Percentiles rank a stretch among this genome's conserved stretches.
Conservation (phyloP, 2,329 filamentous ascomycete species). For the Trichoderma harzianum region DNA sequence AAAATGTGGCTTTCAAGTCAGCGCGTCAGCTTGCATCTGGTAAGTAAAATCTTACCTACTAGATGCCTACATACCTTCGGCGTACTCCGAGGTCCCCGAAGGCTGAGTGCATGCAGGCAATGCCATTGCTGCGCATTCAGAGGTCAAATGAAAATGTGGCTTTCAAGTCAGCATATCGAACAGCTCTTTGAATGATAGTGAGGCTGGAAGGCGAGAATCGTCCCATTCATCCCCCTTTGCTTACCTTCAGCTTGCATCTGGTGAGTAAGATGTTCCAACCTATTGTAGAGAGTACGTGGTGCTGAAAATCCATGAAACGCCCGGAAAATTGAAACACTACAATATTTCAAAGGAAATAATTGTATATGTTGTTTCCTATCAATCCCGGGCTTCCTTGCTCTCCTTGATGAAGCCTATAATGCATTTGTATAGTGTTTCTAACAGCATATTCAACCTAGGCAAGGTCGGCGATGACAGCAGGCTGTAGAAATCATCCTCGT, state of each 20-base stretch:
- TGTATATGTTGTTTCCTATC: too few relatives aligned
- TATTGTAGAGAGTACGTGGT: too few relatives aligned
- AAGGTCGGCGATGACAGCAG: background rate
- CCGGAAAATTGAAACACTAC: too few relatives aligned
- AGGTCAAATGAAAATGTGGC: background rate
- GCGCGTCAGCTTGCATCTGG: background rate
- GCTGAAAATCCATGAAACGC: too few relatives aligned
- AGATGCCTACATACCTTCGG: background rate
- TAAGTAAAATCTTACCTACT: background rate
- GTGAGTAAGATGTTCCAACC: too few relatives aligned
- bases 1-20: background rate
- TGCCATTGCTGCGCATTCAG: background rate
- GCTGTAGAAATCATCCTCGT: background rate
- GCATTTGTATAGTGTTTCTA: background rate
- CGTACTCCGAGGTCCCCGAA: background rate
- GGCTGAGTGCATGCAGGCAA: background rate
- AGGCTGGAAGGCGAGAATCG: background rate
- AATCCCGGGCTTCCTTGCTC: too few relatives aligned
- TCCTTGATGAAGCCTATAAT: too few relatives aligned
- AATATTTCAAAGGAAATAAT: too few relatives aligned
- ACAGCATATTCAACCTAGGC: background rate
- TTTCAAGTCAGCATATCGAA: background rate
- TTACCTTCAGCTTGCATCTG: background rate
- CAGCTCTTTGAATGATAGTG: background rate
- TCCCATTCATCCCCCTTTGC: background rate